Evolutionary conservation across 2,329 filamentous ascomycete species (phyloP), one percentile per base, ranked within the genome.

Genomic region (Sphaerulina musiva): DNA sequence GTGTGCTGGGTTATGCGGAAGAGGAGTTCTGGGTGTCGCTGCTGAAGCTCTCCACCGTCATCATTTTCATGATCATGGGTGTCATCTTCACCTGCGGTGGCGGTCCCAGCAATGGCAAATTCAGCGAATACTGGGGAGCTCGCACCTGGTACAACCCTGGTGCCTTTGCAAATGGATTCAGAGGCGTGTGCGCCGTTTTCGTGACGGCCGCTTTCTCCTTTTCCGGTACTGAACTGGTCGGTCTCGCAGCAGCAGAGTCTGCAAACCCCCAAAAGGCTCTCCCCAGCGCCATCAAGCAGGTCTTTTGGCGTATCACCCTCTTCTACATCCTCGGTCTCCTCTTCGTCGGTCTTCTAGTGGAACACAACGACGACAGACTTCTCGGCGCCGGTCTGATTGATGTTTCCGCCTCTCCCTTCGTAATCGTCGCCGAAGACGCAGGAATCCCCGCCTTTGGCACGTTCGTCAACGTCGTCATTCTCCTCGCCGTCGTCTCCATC

Each of bases 401-500:
- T 68, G 81, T 85, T 42, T 82, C 83, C 26, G 86, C 89, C 1
- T 95, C 89, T 2, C 92, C 92, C 1, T 96, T 96, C 69, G 91
- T 96, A 64, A 95, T 96, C 64, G 89, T 91, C 58, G 95, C 95
- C 63, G 77, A 86, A 61, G 86, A 90, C 59, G 63, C 63, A 20
- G 86, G 88, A 7, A 95, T 96, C 64, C 74, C 81, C 41, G 84
- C 86, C 2, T 80, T 96, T 2, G 89, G 89, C 1, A 91, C 87
- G 0, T 80, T 96, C 51, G 95, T 96, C 86, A 96, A 97, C 71
- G 84, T 83, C n/a, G 89, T 96, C 57, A 95, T 96, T 69, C 83
- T 96, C 20, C 75, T 96, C 20, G 95, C 89, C 0, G 91, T 96
- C 56, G 90, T 90, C 54, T 96, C 95, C 72, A 62, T 62, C n/a